These are phyloP conservation scores for Pulicaria dysenterica DNA, from an alignment of 129 eudicot genomes.

Conservation along the genomic window DNA sequence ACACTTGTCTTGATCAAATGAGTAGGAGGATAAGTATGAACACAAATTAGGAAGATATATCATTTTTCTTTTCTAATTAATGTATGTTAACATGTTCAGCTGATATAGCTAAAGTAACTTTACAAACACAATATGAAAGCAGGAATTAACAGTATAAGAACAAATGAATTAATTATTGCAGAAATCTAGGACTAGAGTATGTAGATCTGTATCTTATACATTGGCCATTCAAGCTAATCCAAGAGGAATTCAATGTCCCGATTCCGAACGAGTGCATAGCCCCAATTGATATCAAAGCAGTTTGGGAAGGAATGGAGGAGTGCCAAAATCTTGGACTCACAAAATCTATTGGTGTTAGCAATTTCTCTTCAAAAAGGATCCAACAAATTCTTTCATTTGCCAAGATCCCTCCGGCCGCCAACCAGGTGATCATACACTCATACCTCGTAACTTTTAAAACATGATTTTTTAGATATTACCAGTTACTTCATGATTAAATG, in stretches of 20 bases:
- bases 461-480: too few species aligned
- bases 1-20: too few species aligned
- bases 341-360: constrained; percentile 18
- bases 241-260: neutral
- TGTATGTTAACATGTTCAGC: too few species aligned
- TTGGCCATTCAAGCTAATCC: neutral
- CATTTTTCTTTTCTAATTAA: too few species aligned
- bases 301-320: constrained; percentile 16
- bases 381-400: constrained; percentile 19
- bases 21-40: too few species aligned
- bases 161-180: neutral
- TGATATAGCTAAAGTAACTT: too few species aligned
- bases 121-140: too few species aligned
- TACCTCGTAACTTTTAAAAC: too few species aligned
- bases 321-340: constrained; percentile 14
- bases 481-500: too few species aligned
- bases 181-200: constrained; percentile 5
- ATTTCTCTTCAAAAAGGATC: constrained; percentile 1
- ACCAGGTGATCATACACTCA: constrained; percentile 11
- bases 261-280: constrained; percentile 4
- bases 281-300: neutral
- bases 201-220: neutral
- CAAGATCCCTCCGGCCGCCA: constrained; percentile 18
- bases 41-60: too few species aligned
- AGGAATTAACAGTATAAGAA: too few species aligned